Evolutionary conservation across 2,329 filamentous ascomycete genomes (phyloP).

Genomic region (Nothophoma quercina): DNA sequence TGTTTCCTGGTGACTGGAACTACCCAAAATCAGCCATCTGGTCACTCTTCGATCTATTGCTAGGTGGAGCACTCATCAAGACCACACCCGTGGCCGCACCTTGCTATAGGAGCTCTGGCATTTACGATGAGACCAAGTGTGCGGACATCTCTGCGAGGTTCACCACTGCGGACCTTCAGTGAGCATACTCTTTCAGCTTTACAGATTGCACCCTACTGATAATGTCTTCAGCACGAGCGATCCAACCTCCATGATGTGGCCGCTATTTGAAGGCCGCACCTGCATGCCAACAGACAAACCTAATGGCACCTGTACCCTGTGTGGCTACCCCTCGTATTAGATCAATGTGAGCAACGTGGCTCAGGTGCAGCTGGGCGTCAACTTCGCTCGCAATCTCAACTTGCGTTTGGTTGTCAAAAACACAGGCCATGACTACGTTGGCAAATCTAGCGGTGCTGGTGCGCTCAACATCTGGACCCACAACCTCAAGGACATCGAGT

Average conservation of each 20-base stretch:
- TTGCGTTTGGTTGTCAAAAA: slow-evolving; percentile 28
- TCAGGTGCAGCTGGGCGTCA: slow-evolving; percentile 25
- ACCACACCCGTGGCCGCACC: slow-evolving; percentile 32
- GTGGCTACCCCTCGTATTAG: slow-evolving; percentile 25
- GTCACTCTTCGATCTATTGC: slow-evolving; percentile 25
- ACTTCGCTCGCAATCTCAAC: slow-evolving; percentile 27
- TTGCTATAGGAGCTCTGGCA: slow-evolving; percentile 29
- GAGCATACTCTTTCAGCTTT: not conserved
- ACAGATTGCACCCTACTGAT: not conserved
- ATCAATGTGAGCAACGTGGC: slow-evolving; percentile 25
- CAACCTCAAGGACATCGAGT: slow-evolving; percentile 29
- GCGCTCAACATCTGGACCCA: slow-evolving; percentile 42
- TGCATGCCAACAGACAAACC: slow-evolving; percentile 29
- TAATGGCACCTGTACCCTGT: slow-evolving; percentile 20
- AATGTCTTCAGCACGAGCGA: slow-evolving; percentile 19
- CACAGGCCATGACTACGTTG: slow-evolving; percentile 30
- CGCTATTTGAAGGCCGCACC: slow-evolving; percentile 34
- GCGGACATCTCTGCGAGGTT: slow-evolving; percentile 19
- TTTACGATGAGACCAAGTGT: slow-evolving; percentile 24
- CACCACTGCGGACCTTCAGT: slow-evolving; percentile 19
- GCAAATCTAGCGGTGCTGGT: slow-evolving; percentile 35
- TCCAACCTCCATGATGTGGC: slow-evolving; percentile 36
- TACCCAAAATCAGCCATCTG: slow-evolving; percentile 27
- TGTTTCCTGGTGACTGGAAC: slow-evolving; percentile 28
- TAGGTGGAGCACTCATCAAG: slow-evolving; percentile 26